These are phyloP conservation scores for Neospermospora avenae DNA, from an alignment of 2,329 filamentous ascomycete genomes.

Conservation along the genomic window DNA sequence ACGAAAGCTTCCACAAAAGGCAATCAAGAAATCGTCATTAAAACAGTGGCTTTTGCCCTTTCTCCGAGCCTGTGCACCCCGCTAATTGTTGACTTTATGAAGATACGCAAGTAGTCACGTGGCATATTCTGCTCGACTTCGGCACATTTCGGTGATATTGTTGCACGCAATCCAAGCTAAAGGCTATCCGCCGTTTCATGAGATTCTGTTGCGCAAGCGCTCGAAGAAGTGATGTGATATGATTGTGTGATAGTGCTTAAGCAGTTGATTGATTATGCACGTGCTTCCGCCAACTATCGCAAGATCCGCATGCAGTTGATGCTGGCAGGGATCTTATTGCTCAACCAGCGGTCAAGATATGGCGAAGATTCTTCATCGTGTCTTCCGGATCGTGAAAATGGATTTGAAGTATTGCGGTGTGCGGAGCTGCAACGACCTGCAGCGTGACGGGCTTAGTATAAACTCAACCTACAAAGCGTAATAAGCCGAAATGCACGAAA, in stretches of 20 bases:
- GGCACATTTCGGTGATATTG: no score
- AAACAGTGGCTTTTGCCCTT: no score
- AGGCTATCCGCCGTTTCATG: neutral
- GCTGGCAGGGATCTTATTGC: neutral
- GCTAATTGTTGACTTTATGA: no score
- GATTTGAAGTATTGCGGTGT: neutral
- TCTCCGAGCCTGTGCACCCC: no score
- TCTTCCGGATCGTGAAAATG: neutral
- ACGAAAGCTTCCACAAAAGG: no score
- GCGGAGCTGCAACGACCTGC: conserved; percentile 7
- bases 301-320: neutral
- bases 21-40: no score
- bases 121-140: no score
- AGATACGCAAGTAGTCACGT: no score
- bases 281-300: conserved; percentile 10
- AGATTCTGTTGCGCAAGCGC: conserved; percentile 11
- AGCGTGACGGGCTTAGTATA: neutral
- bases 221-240: conserved; percentile 17
- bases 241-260: conserved; percentile 26
- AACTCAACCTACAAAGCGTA: neutral
- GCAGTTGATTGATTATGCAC: conserved; percentile 25
- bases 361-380: neutral
- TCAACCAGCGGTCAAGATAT: conserved; percentile 7
- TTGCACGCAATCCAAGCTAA: no score
- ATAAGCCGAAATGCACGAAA: neutral